These are phyloP conservation scores for Pinus taeda DNA, from an alignment of 75 land plant genomes.

Conservation along the genomic window DNA sequence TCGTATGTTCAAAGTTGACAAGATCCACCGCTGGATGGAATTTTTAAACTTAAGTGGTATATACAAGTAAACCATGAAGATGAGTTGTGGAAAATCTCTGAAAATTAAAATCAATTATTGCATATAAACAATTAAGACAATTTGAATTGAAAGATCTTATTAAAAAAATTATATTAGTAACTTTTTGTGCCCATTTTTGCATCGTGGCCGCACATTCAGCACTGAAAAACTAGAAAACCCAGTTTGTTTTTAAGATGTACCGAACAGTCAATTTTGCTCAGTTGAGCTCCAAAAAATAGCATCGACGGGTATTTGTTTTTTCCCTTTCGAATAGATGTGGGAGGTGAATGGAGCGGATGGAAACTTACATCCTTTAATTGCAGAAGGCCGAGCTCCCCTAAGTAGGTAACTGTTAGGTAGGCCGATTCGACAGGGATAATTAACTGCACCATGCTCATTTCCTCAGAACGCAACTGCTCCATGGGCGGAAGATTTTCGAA, in stretches of 20 bases:
- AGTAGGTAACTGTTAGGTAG: constrained; percentile 51
- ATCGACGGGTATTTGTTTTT: too few relatives aligned
- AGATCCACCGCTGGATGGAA: not conserved
- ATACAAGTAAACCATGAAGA: not conserved
- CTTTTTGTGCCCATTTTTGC: too few relatives aligned
- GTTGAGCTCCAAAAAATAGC: too few relatives aligned
- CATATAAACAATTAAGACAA: not conserved
- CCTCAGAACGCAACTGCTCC: constrained; percentile 72
- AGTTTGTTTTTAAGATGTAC: too few relatives aligned
- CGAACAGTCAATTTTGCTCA: too few relatives aligned
- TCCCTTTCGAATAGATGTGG: too few relatives aligned
- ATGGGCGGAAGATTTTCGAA: constrained; percentile 41
- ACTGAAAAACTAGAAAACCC: too few relatives aligned
- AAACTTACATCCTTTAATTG: constrained; percentile 67
- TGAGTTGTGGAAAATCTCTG: not conserved
- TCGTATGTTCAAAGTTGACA: not conserved
- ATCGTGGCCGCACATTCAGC: too few relatives aligned
- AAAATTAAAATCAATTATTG: not conserved
- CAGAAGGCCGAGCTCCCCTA: constrained; percentile 64
- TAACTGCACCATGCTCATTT: constrained; percentile 70
- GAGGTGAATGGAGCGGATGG: too few relatives aligned
- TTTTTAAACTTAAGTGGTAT: not conserved
- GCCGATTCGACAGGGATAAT: constrained; percentile 77
- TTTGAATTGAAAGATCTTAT: not conserved
- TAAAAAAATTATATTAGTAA: not conserved